Conservation (phyloP, 768 basidiomycete species). For the Trametes coccinea region DNA sequence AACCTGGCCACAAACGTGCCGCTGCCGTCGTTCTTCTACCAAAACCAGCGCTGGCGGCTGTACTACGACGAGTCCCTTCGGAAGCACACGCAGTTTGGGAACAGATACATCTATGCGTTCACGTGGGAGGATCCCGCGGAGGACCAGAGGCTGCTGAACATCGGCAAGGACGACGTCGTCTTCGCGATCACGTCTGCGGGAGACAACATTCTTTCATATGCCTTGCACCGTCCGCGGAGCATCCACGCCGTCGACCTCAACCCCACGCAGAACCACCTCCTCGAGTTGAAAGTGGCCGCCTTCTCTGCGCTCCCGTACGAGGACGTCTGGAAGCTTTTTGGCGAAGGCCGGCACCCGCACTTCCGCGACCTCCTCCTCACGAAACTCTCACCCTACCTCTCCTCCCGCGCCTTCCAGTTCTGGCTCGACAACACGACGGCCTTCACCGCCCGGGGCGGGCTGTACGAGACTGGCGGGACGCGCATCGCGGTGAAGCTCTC, state of each 20-base stretch:
- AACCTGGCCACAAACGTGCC: constrained; percentile 48
- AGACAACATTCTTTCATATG: constrained; percentile 81
- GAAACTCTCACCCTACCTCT: constrained; percentile 64
- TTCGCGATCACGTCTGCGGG: constrained; percentile 78
- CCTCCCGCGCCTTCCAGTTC: constrained; percentile 74
- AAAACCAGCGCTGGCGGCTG: constrained; percentile 62
- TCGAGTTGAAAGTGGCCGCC: constrained; percentile 77
- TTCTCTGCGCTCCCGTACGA: constrained; percentile 56
- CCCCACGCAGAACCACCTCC: constrained; percentile 73
- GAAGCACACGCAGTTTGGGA: constrained; percentile 66
- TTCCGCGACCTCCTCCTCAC: constrained; percentile 64
- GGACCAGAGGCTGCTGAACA: constrained; percentile 63
- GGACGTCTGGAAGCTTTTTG: constrained; percentile 70
- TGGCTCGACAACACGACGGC: constrained; percentile 64
- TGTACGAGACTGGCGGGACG: constrained; percentile 56
- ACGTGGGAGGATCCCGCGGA: constrained; percentile 73
- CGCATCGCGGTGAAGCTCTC: constrained; percentile 66
- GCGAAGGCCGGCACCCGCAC: constrained; percentile 55
- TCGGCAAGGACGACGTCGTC: constrained; percentile 63
- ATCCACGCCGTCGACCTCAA: constrained; percentile 79
- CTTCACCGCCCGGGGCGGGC: constrained; percentile 34
- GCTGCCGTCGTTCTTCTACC: constrained; percentile 65
- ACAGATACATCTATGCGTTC: constrained; percentile 60
- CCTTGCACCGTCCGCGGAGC: constrained; percentile 63
- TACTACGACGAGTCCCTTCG: constrained; percentile 61